These are phyloP conservation scores for Gillenia trifoliata DNA, from an alignment of 306 rosid species.

Conservation along the genomic window DNA sequence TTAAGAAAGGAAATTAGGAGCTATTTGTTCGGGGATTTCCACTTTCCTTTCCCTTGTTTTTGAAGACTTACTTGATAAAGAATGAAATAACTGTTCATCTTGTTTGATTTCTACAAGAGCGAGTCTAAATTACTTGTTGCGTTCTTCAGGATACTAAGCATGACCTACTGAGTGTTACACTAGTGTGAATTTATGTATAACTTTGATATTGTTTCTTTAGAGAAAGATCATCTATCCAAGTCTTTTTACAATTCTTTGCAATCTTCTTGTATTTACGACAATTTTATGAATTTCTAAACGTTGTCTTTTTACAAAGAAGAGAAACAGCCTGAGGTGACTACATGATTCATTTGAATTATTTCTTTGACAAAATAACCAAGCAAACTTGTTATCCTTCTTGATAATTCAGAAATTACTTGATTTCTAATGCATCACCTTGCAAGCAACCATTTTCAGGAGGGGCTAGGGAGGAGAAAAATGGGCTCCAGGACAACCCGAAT, in stretches of 20 bases:
- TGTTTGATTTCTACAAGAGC: neutral
- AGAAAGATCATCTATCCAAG: neutral
- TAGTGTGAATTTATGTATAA: neutral
- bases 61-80: neutral
- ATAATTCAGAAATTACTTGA: slow-evolving; percentile 21
- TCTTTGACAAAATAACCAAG: neutral
- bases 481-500: slow-evolving; percentile 81
- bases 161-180: too few species aligned
- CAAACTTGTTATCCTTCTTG: neutral
- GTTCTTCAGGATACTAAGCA: neutral
- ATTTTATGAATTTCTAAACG: neutral
- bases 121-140: neutral
- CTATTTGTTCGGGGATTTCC: neutral
- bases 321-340: neutral
- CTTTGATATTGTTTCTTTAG: neutral
- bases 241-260: neutral
- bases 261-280: neutral
- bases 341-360: neutral
- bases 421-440: slow-evolving; percentile 20
- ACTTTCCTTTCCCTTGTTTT: neutral
- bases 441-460: slow-evolving; percentile 59
- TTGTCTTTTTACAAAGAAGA: neutral
- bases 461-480: slow-evolving; percentile 92
- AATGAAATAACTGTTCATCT: neutral
- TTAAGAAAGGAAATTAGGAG: neutral